These are phyloP conservation scores for Sphenostylis stenocarpa DNA, from an alignment of 306 rosid species.

Conservation along the genomic window DNA sequence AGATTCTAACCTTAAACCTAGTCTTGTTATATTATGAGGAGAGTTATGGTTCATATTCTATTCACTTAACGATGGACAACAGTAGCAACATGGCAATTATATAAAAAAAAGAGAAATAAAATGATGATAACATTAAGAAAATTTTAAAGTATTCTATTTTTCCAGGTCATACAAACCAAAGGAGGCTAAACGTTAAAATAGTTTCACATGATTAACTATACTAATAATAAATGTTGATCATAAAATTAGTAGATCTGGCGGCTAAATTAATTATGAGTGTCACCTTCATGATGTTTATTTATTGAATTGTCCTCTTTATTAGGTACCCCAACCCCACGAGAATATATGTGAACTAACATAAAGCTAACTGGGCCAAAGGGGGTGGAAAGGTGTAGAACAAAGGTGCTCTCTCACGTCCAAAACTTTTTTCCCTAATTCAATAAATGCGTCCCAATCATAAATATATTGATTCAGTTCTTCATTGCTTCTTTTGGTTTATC, in stretches of 20 bases:
- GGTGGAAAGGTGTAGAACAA: not conserved
- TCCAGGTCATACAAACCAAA: not conserved
- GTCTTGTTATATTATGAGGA: not conserved
- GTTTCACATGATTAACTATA: not conserved
- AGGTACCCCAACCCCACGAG: conserved; percentile 17
- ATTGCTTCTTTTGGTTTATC: not conserved
- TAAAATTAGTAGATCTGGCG: not conserved
- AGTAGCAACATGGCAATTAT: not conserved
- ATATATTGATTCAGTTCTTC: not conserved
- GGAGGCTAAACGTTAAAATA: not conserved
- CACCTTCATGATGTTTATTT: not conserved
- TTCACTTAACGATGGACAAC: not conserved
- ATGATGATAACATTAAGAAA: too few species aligned
- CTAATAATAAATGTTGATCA: not conserved
- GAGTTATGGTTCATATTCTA: not conserved
- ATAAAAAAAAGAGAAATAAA: too few species aligned
- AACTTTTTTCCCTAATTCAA: not conserved
- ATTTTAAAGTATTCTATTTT: too few species aligned
- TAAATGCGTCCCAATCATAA: too few species aligned
- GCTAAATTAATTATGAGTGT: not conserved
- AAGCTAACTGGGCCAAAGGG: conserved; percentile 6
- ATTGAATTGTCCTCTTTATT: not conserved
- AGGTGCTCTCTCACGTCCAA: not conserved
- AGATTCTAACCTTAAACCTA: not conserved
- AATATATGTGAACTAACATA: not conserved